Conservation (phyloP, 2,329 filamentous ascomycete genomes). For the Ophidiomyces ophidiicola region DNA sequence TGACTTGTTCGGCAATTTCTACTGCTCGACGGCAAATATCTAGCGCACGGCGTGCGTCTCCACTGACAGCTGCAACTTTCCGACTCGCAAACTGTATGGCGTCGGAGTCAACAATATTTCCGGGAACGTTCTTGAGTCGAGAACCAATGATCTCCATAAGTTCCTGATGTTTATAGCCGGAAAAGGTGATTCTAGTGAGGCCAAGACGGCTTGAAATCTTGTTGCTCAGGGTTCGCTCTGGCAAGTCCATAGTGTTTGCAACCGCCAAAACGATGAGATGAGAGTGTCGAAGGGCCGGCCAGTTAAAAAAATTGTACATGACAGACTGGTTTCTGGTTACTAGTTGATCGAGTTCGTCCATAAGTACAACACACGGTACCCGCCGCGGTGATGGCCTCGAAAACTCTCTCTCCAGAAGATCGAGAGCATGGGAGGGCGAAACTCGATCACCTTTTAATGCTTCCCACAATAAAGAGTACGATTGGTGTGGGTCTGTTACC, state of each 20-base stretch:
- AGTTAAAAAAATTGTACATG: slow-evolving; percentile 99
- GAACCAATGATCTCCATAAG: slow-evolving; percentile 95
- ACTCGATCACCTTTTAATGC: slow-evolving; percentile 87
- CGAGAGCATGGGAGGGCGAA: slow-evolving; percentile 78
- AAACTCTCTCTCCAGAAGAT: slow-evolving; percentile 85
- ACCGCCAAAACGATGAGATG: slow-evolving; percentile 91
- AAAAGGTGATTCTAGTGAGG: slow-evolving; percentile 88
- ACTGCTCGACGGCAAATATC: slow-evolving; percentile 94
- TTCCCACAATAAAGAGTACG: slow-evolving; percentile 91
- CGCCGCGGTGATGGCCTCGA: slow-evolving; percentile 78
- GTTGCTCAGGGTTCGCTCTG: slow-evolving; percentile 90
- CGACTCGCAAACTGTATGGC: slow-evolving; percentile 92
- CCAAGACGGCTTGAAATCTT: slow-evolving; percentile 91
- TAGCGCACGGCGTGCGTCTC: slow-evolving; percentile 79
- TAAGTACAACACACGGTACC: slow-evolving; percentile 89
- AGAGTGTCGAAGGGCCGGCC: slow-evolving; percentile 84
- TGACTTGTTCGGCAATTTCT: slow-evolving; percentile 76
- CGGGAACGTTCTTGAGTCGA: slow-evolving; percentile 76
- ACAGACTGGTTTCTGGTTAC: slow-evolving; percentile 98
- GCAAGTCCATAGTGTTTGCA: slow-evolving; percentile 97
- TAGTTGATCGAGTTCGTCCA: slow-evolving; percentile 96
- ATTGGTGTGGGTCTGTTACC: slow-evolving; percentile 93
- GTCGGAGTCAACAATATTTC: slow-evolving; percentile 80
- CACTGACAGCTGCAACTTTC: slow-evolving; percentile 92
- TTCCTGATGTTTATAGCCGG: slow-evolving; percentile 93